These are phyloP conservation scores for Ophiostoma australiae DNA, from an alignment of 2,329 filamentous ascomycete genomes.

Conservation along the genomic window DNA sequence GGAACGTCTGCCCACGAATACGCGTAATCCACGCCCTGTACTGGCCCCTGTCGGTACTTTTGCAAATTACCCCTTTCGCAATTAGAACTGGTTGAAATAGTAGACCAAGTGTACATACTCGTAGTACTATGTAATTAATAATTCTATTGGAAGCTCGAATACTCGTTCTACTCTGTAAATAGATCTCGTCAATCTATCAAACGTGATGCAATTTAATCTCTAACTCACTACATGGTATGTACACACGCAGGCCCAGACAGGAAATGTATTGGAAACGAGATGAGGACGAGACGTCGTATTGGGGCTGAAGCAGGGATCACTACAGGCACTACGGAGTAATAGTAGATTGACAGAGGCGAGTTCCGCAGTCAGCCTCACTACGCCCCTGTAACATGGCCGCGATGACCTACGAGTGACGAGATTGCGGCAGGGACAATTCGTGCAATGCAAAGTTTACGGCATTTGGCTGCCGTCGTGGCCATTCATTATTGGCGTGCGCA, in stretches of 20 bases:
- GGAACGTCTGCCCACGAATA: background rate
- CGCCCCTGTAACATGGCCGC: background rate
- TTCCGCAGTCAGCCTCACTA: background rate
- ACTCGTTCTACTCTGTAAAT: background rate
- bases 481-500: background rate
- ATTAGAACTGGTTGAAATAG: background rate
- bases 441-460: background rate
- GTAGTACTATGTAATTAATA: background rate
- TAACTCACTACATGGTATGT: background rate
- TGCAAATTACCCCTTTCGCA: constrained; percentile 15
- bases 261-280: background rate
- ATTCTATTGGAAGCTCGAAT: background rate
- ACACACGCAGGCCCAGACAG: background rate
- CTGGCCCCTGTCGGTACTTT: constrained; percentile 18
- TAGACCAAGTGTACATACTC: background rate
- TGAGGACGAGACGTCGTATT: constrained; percentile 1
- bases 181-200: background rate
- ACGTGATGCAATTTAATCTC: background rate
- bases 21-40: constrained; percentile 11
- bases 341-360: background rate
- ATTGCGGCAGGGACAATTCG: background rate
- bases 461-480: background rate
- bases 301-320: constrained; percentile 8
- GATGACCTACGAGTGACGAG: background rate
- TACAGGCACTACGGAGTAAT: background rate